Base-by-base conservation (phyloP, 1,284 basidiomycete species). In the Ceratorhiza oryzae-sativae region DNA sequence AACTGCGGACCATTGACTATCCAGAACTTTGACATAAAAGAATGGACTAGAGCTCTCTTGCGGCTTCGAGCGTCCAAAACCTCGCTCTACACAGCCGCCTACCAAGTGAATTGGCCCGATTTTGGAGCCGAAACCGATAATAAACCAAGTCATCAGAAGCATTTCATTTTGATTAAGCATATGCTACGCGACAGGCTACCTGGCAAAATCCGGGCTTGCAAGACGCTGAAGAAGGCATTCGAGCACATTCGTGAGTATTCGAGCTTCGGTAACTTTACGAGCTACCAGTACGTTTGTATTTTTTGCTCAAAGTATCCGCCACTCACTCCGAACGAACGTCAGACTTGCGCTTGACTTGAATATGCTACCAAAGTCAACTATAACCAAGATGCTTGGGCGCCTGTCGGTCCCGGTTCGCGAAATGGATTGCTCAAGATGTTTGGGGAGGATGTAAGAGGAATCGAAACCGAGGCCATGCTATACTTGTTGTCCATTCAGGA, bases 31-130 rank as follows among this genome's bases (percentile, higher is more conserved):
- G 77, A 83, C 49, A 82, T 84, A 10, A 76, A 79, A 10, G 76
- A 80, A 20, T 90, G 90, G 74, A 77, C 80, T 55, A 76, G 75
- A 3, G 84, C 88, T 32, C 82, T 90, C 23, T 77, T 78, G 12
- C 72, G 76, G 13, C 81, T 84, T 20, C 81, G 81, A 67, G 73
- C 46, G 3, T 72, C 79, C 27, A 74, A 83, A 12, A 76, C 78
- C 53, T 59, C 82, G 2, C 80, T 90, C 23, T 90, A 89, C 75
- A 89, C 88, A 0, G 83, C 83, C n/a, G 83, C 88, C 12, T 90
- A 87, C 79, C 85, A 87, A 77, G 89, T 89, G 75, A 86, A 87
- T 1, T 84, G 85, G 4, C 86, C 87, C 12, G 79, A 81, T 58
- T 81, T 86, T 49, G 84, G 82, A 5, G 80, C 80, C 73, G 65